These are phyloP conservation scores for Acanthochlamys bracteata DNA, from an alignment of 106 monocot species.

Conservation along the genomic window DNA sequence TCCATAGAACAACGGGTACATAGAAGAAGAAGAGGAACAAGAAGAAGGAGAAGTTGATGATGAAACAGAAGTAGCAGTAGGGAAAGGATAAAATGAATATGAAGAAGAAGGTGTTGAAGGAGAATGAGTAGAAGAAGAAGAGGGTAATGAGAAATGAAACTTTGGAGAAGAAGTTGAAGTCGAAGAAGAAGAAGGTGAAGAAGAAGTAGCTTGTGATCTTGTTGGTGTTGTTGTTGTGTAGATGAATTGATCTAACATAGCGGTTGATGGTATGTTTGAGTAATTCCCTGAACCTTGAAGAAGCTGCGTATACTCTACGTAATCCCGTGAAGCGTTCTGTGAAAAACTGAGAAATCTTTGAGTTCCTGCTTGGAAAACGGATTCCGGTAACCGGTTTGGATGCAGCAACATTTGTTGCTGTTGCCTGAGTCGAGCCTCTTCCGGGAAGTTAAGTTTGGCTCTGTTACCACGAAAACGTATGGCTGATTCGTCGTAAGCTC, in stretches of 20 bases:
- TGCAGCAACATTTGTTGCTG: not conserved
- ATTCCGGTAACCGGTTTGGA: not conserved
- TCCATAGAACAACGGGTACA: constrained; percentile 2
- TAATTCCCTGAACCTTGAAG: not conserved
- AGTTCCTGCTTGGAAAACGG: not conserved
- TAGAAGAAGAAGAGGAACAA: not conserved
- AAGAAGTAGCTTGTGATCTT: not conserved
- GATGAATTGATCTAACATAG: constrained; percentile 2
- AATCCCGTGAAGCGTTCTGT: not conserved
- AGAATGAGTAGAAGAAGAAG: not conserved
- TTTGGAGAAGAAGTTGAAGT: not conserved
- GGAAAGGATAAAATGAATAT: not conserved
- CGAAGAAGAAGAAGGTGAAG: not conserved
- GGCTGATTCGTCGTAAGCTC: constrained; percentile 62
- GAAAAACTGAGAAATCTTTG: not conserved
- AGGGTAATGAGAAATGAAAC: not conserved
- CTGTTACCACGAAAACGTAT: constrained; percentile 48
- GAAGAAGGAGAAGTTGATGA: not conserved
- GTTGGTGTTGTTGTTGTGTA: not conserved
- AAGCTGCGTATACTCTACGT: not conserved
- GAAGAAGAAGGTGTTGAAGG: not conserved
- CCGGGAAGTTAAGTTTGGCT: constrained; percentile 73
- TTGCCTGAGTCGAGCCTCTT: constrained; percentile 20
- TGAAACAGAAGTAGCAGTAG: not conserved
- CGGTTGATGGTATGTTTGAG: not conserved